Conservation (phyloP, 1,139 yeast species). For the Pichia sp. region DNA sequence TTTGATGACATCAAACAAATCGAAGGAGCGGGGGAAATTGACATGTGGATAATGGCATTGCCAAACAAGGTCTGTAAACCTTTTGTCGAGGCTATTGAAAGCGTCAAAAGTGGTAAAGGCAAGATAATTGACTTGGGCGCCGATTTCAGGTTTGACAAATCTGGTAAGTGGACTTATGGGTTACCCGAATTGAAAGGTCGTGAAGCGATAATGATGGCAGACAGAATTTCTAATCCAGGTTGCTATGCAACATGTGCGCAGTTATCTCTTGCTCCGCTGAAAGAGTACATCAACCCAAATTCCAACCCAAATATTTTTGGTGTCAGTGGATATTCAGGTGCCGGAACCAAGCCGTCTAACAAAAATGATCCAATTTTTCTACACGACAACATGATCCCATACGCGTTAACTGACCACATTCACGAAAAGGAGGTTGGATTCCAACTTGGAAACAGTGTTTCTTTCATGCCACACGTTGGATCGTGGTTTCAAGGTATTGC, state of each 20-base stretch:
- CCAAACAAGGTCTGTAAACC: conserved; percentile 98
- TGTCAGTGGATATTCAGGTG: conserved; percentile 97
- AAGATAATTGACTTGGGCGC: conserved; percentile 92
- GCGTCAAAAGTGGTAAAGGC: conserved; percentile 53
- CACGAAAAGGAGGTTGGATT: conserved; percentile 90
- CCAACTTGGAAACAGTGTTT: conserved; percentile 73
- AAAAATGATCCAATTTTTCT: conserved; percentile 79
- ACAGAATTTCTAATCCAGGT: conserved; percentile 92
- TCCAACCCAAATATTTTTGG: conserved; percentile 88
- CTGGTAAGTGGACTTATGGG: conserved; percentile 90
- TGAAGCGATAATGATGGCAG: conserved; percentile 61
- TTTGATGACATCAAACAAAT: conserved; percentile 77
- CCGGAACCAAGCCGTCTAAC: conserved; percentile 97
- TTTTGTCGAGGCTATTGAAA: conserved; percentile 88
- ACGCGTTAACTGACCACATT: conserved; percentile 91
- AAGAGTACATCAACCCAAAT: conserved; percentile 40
- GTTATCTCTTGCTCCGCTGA: conserved; percentile 82
- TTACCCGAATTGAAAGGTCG: conserved; percentile 80
- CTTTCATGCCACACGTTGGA: conserved; percentile 96
- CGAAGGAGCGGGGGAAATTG: conserved; percentile 75
- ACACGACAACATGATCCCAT: conserved; percentile 84
- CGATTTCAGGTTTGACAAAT: conserved; percentile 87
- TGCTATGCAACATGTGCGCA: conserved; percentile 99
- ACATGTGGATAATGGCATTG: conserved; percentile 98
- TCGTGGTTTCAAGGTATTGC: conserved; percentile 99